These are phyloP conservation scores for Niebla homalea DNA, from an alignment of 495 filamentous ascomycete species.

Conservation along the genomic window DNA sequence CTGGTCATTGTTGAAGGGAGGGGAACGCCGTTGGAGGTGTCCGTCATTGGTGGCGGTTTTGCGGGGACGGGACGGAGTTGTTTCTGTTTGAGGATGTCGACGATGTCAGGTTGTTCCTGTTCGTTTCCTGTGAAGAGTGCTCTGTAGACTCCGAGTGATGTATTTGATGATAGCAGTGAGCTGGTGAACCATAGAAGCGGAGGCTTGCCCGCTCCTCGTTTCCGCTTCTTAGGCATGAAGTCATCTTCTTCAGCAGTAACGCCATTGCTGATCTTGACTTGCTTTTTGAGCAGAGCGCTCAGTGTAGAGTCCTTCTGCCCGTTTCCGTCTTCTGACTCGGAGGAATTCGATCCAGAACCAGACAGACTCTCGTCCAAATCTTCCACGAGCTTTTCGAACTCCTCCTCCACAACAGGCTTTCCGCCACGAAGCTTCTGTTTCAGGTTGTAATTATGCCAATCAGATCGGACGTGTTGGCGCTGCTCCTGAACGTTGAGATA, in stretches of 20 bases:
- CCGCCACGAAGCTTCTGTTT: constrained; percentile 72
- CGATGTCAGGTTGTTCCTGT: constrained; percentile 45
- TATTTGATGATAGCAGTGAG: constrained; percentile 58
- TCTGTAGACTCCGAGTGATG: constrained; percentile 72
- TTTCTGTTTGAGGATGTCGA: constrained; percentile 56
- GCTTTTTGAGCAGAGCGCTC: constrained; percentile 63
- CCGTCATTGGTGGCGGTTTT: constrained; percentile 33
- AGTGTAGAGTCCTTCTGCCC: constrained; percentile 49
- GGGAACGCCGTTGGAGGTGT: constrained; percentile 33
- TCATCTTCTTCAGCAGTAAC: constrained; percentile 37
- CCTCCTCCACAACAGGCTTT: constrained; percentile 52
- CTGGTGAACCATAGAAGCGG: constrained; percentile 81
- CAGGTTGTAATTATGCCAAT: constrained; percentile 86
- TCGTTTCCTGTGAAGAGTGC: constrained; percentile 65
- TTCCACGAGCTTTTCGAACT: constrained; percentile 75
- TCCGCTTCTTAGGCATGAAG: constrained; percentile 27
- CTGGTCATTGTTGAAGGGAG: constrained; percentile 38
- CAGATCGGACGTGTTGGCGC: constrained; percentile 73
- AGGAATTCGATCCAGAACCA: constrained; percentile 52
- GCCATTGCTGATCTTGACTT: constrained; percentile 52
- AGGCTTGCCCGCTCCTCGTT: constrained; percentile 47
- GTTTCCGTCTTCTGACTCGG: constrained; percentile 40
- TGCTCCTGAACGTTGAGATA: constrained; percentile 69
- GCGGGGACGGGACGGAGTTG: constrained; percentile 57
- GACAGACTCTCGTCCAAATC: constrained; percentile 85